A percentile compares a stretch with the other conserved stretches of the same genome.
Evolutionary conservation across 495 filamentous ascomycete species (phyloP).

Genomic region (Aspergillus taichungensis): DNA sequence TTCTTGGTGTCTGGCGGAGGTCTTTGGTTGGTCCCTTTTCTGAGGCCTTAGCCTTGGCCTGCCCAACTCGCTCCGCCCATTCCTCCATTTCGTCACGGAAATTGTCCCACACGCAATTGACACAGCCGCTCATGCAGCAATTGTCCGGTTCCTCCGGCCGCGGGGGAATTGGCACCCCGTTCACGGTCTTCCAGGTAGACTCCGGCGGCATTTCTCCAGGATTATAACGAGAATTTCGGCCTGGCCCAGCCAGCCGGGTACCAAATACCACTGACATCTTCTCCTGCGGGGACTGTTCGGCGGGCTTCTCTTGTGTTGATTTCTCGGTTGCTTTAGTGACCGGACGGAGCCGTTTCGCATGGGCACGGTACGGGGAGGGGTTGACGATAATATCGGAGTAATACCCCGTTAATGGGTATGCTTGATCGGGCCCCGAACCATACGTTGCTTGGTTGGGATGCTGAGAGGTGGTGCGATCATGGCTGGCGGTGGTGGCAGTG

Average conservation of each 20-base stretch:
- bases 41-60: conserved; percentile 39
- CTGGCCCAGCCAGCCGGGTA: conserved; percentile 61
- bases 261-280: conserved; percentile 68
- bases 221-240: conserved; percentile 51
- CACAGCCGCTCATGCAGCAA: conserved; percentile 98
- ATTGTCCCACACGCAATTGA: conserved; percentile 93
- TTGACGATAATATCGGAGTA: conserved; percentile 29
- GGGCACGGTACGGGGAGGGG: conserved; percentile 15
- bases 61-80: conserved; percentile 55
- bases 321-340: conserved; percentile 12
- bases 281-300: conserved; percentile 36
- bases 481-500: conserved; percentile 15
- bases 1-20: conserved; percentile 25
- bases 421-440: conserved; percentile 15
- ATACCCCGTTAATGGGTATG: conserved; percentile 35
- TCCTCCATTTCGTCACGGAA: conserved; percentile 87
- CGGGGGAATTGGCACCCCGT: conserved; percentile 75
- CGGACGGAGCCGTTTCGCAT: conserved; percentile 15
- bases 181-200: conserved; percentile 50
- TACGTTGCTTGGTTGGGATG: conserved; percentile 5
- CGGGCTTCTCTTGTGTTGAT: conserved; percentile 17
- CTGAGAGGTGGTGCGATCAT: conserved; percentile 7
- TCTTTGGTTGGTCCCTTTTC: conserved; percentile 22
- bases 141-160: conserved; percentile 88
- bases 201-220: conserved; percentile 34